Evolutionary conservation across 73 alveolate genomes (phyloP).

Genomic region (Paramecium tetraurelia): DNA sequence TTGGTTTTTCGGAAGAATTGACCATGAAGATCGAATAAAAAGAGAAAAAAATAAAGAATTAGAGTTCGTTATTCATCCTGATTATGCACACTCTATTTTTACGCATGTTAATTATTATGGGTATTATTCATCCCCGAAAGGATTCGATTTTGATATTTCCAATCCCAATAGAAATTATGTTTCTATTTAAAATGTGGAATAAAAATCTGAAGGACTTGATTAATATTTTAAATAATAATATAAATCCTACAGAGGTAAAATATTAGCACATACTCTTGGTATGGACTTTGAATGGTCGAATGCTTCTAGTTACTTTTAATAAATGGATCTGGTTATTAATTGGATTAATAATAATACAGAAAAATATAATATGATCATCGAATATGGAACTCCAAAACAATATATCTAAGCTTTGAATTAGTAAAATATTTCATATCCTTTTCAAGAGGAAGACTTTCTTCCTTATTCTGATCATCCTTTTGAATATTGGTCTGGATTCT

Average conservation of each 20-base stretch:
- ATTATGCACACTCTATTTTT: conserved; percentile 36
- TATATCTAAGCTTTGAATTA: conserved; percentile 78
- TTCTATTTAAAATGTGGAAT: not conserved
- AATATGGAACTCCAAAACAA: conserved; percentile 91
- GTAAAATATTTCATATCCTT: conserved; percentile 72
- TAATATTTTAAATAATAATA: conserved; percentile 12
- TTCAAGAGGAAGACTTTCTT: conserved; percentile 88
- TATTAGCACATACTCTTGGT: conserved; percentile 66
- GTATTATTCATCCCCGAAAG: conserved; percentile 55
- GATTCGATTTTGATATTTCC: conserved; percentile 16
- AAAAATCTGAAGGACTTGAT: conserved; percentile 24
- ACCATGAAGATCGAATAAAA: conserved; percentile 76
- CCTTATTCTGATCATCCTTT: conserved; percentile 91
- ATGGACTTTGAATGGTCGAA: conserved; percentile 71
- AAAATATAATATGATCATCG: conserved; percentile 63
- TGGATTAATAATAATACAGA: conserved; percentile 64
- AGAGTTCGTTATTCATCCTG: conserved; percentile 75
- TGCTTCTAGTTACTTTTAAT: conserved; percentile 64
- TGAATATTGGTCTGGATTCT: conserved; percentile 98
- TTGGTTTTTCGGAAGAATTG: conserved; percentile 88
- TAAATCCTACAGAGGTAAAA: conserved; percentile 57
- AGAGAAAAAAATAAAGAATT: conserved; percentile 76
- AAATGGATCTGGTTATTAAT: conserved; percentile 68
- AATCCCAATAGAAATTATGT: not conserved
- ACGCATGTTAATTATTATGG: conserved; percentile 54